A percentile compares a stretch with the other conserved stretches of the same genome.
These are phyloP conservation scores for Coemansia sp. DNA, from an alignment of 192 early-diverging fungal species.

Conservation along the genomic window DNA sequence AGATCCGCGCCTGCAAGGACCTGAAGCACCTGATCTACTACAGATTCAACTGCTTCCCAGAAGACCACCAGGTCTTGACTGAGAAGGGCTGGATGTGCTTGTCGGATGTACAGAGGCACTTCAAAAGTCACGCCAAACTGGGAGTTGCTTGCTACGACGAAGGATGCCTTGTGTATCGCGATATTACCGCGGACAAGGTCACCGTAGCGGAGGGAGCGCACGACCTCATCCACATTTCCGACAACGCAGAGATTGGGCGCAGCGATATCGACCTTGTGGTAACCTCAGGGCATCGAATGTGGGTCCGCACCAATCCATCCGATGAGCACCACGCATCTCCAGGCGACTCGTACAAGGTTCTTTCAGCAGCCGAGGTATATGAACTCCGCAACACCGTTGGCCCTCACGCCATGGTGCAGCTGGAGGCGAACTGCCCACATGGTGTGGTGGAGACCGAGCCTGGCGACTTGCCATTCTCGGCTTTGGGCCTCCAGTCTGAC, in stretches of 20 bases:
- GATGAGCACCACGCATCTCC: not conserved
- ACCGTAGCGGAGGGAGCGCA: conserved; percentile 22
- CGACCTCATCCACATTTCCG: conserved; percentile 19
- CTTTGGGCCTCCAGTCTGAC: conserved; percentile 5
- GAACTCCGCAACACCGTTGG: conserved; percentile 8
- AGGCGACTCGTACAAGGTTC: not conserved
- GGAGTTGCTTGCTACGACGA: conserved; percentile 28
- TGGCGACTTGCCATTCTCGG: conserved; percentile 2
- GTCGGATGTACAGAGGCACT: conserved; percentile 27
- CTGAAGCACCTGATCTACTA: conserved; percentile 93
- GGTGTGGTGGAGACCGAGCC: not conserved
- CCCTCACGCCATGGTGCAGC: conserved; percentile 16
- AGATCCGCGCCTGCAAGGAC: conserved; percentile 94
- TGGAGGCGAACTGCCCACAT: conserved; percentile 16
- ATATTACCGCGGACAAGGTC: conserved; percentile 16
- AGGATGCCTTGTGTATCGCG: conserved; percentile 18
- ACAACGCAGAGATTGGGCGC: conserved; percentile 16
- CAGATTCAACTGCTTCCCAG: conserved; percentile 66
- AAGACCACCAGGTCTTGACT: conserved; percentile 39
- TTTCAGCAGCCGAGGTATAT: conserved; percentile 5
- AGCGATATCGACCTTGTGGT: conserved; percentile 14
- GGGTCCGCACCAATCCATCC: conserved; percentile 8
- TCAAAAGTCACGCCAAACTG: conserved; percentile 6
- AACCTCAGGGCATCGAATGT: conserved; percentile 26
- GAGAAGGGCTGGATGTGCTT: conserved; percentile 30